Base-by-base conservation (phyloP, 2,329 filamentous ascomycete genomes). In the Knufia petricola region DNA sequence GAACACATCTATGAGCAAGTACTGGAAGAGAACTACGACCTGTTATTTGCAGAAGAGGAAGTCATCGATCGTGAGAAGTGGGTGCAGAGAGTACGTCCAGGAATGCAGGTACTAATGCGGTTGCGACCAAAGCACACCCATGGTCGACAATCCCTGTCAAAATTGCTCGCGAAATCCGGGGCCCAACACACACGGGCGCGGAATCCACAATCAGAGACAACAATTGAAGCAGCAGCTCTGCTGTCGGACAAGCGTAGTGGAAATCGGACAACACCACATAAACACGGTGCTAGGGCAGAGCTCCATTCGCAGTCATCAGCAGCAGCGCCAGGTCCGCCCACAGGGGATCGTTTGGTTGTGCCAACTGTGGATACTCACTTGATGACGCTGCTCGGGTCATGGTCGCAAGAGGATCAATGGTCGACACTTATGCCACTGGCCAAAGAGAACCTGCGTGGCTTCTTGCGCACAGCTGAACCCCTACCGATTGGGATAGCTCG, bases 361-460 rank as follows among this genome's bases (percentile, higher is more conserved):
- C n/a, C n/a, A n/a, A n/a, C n/a, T n/a, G n/a, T n/a, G n/a, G n/a
- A 51, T 30, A 10, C 13, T 24, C 45, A 48, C 21, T 39, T 51
- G 19, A 46, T 32, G 15, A 23, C 36, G 13, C 45, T 48, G 13
- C 30, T 43, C 26, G 36, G 45, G 20, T 32, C 23, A 8, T 51
- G 49, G 49, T 36, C 44, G 3, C 49, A 48, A 17, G 21, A 21
- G 7, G 38, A 34, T 8, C 2, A 13, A 6, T 32, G 21, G n/a
- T 50, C 21, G 9, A 46, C 50, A 6, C 30, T 52, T 4, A 42
- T 50, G 15, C 50, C 50, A 17, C 17, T 21, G 17, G 50, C 50
- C 2, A n/a, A 40, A 10, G 17, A 39, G 15, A 49, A 46, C 28
- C 46, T 52, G 10, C 46, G 42, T 6, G 20, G 3, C 3, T 44